These are phyloP conservation scores for Rhizopogon vinicolor DNA, from an alignment of 768 basidiomycete genomes.

Conservation along the genomic window DNA sequence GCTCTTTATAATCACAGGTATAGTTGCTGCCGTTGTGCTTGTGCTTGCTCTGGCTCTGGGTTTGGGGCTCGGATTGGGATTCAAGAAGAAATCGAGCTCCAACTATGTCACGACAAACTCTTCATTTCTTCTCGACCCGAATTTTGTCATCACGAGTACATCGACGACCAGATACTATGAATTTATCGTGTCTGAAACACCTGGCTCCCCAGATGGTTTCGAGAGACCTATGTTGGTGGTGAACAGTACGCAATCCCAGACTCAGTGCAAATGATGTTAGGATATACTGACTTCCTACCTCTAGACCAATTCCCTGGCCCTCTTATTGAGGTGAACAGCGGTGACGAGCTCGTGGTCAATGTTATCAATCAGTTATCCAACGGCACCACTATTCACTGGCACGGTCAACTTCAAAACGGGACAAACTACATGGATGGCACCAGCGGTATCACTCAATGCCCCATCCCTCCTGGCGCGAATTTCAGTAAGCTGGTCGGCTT, in stretches of 20 bases:
- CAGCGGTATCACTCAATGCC: conserved; percentile 43
- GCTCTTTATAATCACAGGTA: conserved; percentile 10
- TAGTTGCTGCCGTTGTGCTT: conserved; percentile 7
- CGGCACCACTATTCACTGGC: conserved; percentile 31
- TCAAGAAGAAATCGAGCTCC: conserved; percentile 14
- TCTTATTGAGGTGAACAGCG: conserved; percentile 29
- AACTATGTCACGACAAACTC: conserved; percentile 19
- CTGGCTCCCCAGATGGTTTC: conserved; percentile 37
- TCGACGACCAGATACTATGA: conserved; percentile 39
- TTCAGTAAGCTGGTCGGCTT: conserved; percentile 20
- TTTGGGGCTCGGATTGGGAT: conserved; percentile 23
- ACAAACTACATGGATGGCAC: conserved; percentile 49
- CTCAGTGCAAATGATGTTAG: not conserved
- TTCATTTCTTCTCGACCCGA: conserved; percentile 23
- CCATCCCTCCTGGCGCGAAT: conserved; percentile 46
- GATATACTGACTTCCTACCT: not conserved
- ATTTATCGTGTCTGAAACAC: conserved; percentile 36
- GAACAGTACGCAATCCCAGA: conserved; percentile 28
- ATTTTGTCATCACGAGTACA: conserved; percentile 20
- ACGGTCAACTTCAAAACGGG: conserved; percentile 35
- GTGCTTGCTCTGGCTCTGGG: conserved; percentile 22
- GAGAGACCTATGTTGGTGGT: conserved; percentile 41
- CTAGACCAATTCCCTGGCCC: conserved; percentile 31
- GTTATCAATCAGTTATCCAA: conserved; percentile 28
- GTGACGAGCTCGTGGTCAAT: conserved; percentile 29